Evolutionary conservation across 768 basidiomycete species (phyloP), one percentile per base, ranked within the genome.

Genomic region (Amanita phalloides): DNA sequence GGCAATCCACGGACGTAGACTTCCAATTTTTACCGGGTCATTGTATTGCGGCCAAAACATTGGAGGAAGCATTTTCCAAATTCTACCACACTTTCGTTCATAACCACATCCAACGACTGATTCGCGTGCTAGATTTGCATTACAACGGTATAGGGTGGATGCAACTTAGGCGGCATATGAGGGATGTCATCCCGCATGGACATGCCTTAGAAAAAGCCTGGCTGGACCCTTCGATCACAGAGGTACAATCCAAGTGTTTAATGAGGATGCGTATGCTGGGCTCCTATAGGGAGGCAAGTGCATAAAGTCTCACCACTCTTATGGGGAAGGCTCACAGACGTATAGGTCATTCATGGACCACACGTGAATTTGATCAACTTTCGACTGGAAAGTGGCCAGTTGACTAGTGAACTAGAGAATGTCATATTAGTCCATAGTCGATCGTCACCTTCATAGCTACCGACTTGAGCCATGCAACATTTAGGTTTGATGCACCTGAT

Each of bases 81-180:
- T 75, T 80, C 58, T 79, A 81, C 56, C 78, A 80, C 59, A 80
- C 78, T 1, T 73, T 79, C 46, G 66, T 81, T 14, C 78, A 80
- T 60, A 79, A 77, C 61, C 79, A 81, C 54, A 64, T 80, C 20
- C 79, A 81, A 60, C 73, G 78, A 17, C 60, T 81, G 28, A 76
- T 77, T 20, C 70, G 79, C 25, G 62, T 79, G 6, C 70, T 81
- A 17, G 73, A 70, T 3, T 59, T 79, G 55, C 79, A 81, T 57
- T 64, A 68, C 51, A 70, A 75, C 58, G 79, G 78, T 3, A 60
- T 63, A 35, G 79, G 76, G 8, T 80, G 76, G 74, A 69, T 67
- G 46, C 66, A 76, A 50, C 65, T 81, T 20, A 67, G 78, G 54
- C 58, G 61, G 45, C 71, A 76, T 53, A 67, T 81, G 67, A 61